Percentiles rank a stretch among this genome's conserved stretches.
Evolutionary conservation across 148 eudicot species (phyloP).

Genomic region (Arbutus unedo): DNA sequence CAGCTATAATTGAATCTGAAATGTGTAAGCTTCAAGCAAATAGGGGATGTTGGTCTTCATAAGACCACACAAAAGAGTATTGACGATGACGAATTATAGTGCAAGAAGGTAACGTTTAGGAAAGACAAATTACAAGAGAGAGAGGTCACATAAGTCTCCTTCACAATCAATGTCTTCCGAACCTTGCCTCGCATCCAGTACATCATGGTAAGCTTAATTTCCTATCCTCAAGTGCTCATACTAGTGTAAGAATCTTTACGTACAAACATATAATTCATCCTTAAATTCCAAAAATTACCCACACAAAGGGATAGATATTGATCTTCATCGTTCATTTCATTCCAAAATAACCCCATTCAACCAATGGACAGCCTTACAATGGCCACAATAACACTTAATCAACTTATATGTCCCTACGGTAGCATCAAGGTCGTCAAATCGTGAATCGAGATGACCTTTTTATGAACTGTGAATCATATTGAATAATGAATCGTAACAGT

Average conservation of each 20-base stretch:
- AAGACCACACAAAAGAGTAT: neutral
- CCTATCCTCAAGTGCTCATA: neutral
- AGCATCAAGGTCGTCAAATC: too few relatives aligned
- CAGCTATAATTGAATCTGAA: constrained; percentile 15
- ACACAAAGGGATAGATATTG: neutral
- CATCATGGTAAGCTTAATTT: neutral
- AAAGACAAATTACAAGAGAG: neutral
- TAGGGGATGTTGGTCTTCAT: neutral
- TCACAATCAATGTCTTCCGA: neutral
- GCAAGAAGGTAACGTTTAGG: neutral
- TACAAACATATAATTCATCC: neutral
- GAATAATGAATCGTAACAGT: too few relatives aligned
- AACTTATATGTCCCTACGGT: neutral
- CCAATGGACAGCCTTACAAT: neutral
- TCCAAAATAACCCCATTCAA: neutral
- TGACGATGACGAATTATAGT: neutral
- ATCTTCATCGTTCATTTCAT: neutral
- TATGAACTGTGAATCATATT: too few relatives aligned
- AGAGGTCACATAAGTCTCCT: neutral
- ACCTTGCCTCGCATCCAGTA: neutral
- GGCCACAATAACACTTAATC: neutral
- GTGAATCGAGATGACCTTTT: too few relatives aligned
- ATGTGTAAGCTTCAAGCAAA: constrained; percentile 3
- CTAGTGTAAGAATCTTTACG: neutral
- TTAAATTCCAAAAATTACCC: neutral